These are phyloP conservation scores for Stygiomarasmius scandens DNA, from an alignment of 1,284 basidiomycete genomes.

Conservation along the genomic window DNA sequence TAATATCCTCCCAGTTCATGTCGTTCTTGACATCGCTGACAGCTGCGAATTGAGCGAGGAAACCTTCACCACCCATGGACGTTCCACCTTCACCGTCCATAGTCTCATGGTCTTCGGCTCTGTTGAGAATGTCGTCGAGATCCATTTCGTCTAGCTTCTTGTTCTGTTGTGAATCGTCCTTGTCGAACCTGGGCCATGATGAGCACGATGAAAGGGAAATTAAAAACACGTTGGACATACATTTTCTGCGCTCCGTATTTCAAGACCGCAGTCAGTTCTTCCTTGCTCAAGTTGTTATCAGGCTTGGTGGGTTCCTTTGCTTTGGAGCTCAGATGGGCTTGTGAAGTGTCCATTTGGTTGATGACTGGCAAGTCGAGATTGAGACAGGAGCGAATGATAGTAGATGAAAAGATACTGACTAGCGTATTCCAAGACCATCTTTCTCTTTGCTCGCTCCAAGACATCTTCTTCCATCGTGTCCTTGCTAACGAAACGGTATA, in stretches of 20 bases:
- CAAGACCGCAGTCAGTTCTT: slow-evolving; percentile 97
- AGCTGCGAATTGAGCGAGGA: slow-evolving; percentile 93
- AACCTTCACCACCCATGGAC: slow-evolving; percentile 95
- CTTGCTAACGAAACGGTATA: slow-evolving; percentile 98
- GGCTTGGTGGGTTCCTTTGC: slow-evolving; percentile 76
- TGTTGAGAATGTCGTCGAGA: slow-evolving; percentile 95
- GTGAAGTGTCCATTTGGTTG: slow-evolving; percentile 99
- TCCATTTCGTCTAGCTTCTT: slow-evolving; percentile 99
- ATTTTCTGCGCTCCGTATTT: slow-evolving; percentile 99
- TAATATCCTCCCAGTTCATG: slow-evolving; percentile 99
- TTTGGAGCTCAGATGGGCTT: slow-evolving; percentile 91
- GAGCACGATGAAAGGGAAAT: slow-evolving; percentile 12
- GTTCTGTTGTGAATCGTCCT: slow-evolving; percentile 90
- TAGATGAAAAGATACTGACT: slow-evolving; percentile 62
- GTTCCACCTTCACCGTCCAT: slow-evolving; percentile 78
- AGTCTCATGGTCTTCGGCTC: slow-evolving; percentile 97
- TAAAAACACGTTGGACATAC: slow-evolving; percentile 44
- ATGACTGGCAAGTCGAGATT: slow-evolving; percentile 67
- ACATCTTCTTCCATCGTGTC: slow-evolving; percentile 99
- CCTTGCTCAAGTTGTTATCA: slow-evolving; percentile 93
- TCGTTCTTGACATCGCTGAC: slow-evolving; percentile 99
- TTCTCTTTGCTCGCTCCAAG: slow-evolving; percentile 96
- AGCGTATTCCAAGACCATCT: slow-evolving; percentile 99
- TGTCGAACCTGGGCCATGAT: slow-evolving; percentile 78
- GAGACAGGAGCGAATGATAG: slow-evolving; percentile 13